These are phyloP conservation scores for Fusarium hostae DNA, from an alignment of 2,329 filamentous ascomycete genomes.

Conservation along the genomic window DNA sequence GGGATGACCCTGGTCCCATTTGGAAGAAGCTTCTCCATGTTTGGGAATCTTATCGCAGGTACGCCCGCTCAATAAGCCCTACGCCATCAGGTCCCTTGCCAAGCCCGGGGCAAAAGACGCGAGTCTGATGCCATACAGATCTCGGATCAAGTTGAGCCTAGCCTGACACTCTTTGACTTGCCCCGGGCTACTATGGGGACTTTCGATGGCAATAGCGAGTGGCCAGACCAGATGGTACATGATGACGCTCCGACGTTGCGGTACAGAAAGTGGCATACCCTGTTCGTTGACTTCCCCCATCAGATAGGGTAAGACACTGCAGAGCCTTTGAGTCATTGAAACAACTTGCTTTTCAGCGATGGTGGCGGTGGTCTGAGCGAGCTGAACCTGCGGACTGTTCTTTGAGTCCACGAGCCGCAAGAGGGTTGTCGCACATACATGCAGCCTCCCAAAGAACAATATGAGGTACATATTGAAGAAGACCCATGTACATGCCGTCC, in stretches of 20 bases:
- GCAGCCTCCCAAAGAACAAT: conserved; percentile 21
- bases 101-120: conserved; percentile 17
- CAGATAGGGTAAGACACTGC: conserved; percentile 12
- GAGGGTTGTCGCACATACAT: conserved; percentile 4
- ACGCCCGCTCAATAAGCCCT: neutral
- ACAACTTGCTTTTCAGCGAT: conserved; percentile 13
- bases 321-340: conserved; percentile 2
- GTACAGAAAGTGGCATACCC: conserved; percentile 13
- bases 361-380: conserved; percentile 3
- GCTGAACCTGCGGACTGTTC: neutral
- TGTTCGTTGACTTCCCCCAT: conserved; percentile 26
- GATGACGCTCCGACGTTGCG: conserved; percentile 14
- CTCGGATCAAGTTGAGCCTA: conserved; percentile 12
- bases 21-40: neutral
- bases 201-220: conserved; percentile 13
- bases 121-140: conserved; percentile 28
- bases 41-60: neutral
- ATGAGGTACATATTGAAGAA: conserved; percentile 10
- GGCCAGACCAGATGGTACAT: conserved; percentile 34
- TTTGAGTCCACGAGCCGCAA: neutral
- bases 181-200: conserved; percentile 2
- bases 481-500: conserved; percentile 19
- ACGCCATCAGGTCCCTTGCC: conserved; percentile 14
- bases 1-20: neutral
- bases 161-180: conserved; percentile 5